These are phyloP conservation scores for Tolypocladium pustulatum DNA, from an alignment of 2,329 filamentous ascomycete species.

Conservation along the genomic window DNA sequence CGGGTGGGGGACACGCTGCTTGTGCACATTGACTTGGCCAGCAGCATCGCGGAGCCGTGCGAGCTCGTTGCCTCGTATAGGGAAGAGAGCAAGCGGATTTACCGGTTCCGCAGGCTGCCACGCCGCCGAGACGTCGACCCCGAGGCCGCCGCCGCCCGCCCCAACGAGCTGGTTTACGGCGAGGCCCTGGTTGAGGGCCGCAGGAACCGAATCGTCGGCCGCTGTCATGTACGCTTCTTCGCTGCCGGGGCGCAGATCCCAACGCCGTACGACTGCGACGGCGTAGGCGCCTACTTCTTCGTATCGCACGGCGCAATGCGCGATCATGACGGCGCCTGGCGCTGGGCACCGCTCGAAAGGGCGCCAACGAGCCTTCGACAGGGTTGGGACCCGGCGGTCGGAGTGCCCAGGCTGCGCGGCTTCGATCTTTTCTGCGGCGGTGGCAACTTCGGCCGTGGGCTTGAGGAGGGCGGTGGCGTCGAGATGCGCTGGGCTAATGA, in stretches of 20 bases:
- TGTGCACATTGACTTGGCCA: slow-evolving; percentile 16
- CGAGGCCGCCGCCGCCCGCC: slow-evolving; percentile 15
- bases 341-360: slow-evolving; percentile 23
- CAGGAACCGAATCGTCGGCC: slow-evolving; percentile 33
- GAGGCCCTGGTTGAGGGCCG: slow-evolving; percentile 28
- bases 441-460: slow-evolving; percentile 64
- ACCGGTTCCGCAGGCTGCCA: slow-evolving; percentile 38
- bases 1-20: slow-evolving; percentile 51
- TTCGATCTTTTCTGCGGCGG: slow-evolving; percentile 71
- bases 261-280: slow-evolving; percentile 53
- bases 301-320: slow-evolving; percentile 32
- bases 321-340: neutral
- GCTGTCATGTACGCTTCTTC: slow-evolving; percentile 52
- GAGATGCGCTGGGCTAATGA: slow-evolving; percentile 61
- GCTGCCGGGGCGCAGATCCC: slow-evolving; percentile 33
- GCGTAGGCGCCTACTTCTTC: slow-evolving; percentile 57
- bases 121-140: slow-evolving; percentile 34
- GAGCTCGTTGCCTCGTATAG: slow-evolving; percentile 35
- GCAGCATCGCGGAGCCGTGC: slow-evolving; percentile 44
- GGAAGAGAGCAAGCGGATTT: slow-evolving; percentile 9
- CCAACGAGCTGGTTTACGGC: slow-evolving; percentile 52
- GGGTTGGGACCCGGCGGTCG: slow-evolving; percentile 38
- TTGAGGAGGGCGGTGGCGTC: slow-evolving; percentile 61
- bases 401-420: slow-evolving; percentile 36
- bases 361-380: slow-evolving; percentile 33